Evolutionary conservation across 495 filamentous ascomycete genomes (phyloP).

Genomic region (Amphirosellinia nigrospora): DNA sequence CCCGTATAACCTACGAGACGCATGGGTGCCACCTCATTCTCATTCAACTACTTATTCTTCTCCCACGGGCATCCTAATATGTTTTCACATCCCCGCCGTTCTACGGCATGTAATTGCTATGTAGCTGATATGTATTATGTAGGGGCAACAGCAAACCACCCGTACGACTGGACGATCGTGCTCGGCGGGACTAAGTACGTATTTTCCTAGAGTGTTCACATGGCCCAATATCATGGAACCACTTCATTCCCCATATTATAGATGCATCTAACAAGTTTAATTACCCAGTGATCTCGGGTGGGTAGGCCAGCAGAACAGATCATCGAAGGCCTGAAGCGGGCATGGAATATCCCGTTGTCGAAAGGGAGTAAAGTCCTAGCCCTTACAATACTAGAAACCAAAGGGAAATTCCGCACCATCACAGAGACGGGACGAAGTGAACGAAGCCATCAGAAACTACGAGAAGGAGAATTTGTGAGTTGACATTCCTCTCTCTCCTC

Average conservation of each 20-base stretch:
- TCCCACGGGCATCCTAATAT: not conserved
- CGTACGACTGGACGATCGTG: constrained; percentile 55
- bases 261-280: constrained; percentile 5
- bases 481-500: constrained; percentile 15
- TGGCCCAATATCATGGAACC: not conserved
- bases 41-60: too few relatives aligned
- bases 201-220: not conserved
- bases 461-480: constrained; percentile 54
- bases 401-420: constrained; percentile 31
- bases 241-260: too few relatives aligned
- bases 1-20: not conserved
- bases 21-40: too few relatives aligned
- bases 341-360: constrained; percentile 55
- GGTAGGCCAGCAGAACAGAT: constrained; percentile 42
- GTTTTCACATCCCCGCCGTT: not conserved
- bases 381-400: constrained; percentile 63
- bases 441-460: constrained; percentile 56
- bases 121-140: constrained; percentile 11
- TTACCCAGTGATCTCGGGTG: constrained; percentile 51
- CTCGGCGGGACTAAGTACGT: constrained; percentile 66
- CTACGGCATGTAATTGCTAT: not conserved
- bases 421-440: constrained; percentile 55
- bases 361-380: constrained; percentile 61
- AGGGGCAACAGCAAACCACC: constrained; percentile 29
- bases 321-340: constrained; percentile 45